Conservation (phyloP, 1,284 basidiomycete species). For the Wolfiporia cocos region DNA sequence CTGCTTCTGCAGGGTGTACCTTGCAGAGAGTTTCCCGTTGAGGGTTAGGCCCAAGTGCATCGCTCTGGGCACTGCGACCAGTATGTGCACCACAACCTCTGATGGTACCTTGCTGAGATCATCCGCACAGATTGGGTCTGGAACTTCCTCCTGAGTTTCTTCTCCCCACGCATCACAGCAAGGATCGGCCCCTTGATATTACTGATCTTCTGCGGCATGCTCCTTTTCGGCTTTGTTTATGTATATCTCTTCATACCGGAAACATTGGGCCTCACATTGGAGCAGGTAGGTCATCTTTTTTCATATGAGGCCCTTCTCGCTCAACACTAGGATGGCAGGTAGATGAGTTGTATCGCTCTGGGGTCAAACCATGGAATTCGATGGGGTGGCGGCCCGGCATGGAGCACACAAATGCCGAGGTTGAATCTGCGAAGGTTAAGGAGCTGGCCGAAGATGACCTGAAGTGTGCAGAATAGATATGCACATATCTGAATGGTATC, state of each 20-base stretch:
- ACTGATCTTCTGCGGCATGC: conserved; percentile 71
- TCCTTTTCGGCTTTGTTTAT: conserved; percentile 63
- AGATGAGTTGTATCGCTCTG: conserved; percentile 67
- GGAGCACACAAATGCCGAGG: conserved; percentile 23
- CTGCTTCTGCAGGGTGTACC: conserved; percentile 42
- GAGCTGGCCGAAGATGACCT: too few species aligned
- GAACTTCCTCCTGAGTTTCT: conserved; percentile 75
- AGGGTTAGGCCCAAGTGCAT: conserved; percentile 73
- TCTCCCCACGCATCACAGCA: conserved; percentile 59
- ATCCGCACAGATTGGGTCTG: conserved; percentile 46
- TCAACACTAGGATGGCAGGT: conserved; percentile 31
- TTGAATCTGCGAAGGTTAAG: too few species aligned
- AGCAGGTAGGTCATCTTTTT: conserved; percentile 45
- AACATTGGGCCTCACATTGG: conserved; percentile 67
- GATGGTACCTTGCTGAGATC: not conserved
- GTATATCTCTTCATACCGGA: conserved; percentile 73
- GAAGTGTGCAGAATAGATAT: too few species aligned
- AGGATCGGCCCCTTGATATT: conserved; percentile 73
- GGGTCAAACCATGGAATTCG: conserved; percentile 63
- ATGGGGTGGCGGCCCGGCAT: conserved; percentile 47
- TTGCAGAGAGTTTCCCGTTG: conserved; percentile 65
- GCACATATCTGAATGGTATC: too few species aligned
- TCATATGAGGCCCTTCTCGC: not conserved
- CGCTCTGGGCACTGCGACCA: conserved; percentile 59
- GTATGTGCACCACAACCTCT: conserved; percentile 21